Evolutionary conservation across 306 rosid species (phyloP), one percentile per base, ranked within the genome.

Genomic region (Vigna mungo): DNA sequence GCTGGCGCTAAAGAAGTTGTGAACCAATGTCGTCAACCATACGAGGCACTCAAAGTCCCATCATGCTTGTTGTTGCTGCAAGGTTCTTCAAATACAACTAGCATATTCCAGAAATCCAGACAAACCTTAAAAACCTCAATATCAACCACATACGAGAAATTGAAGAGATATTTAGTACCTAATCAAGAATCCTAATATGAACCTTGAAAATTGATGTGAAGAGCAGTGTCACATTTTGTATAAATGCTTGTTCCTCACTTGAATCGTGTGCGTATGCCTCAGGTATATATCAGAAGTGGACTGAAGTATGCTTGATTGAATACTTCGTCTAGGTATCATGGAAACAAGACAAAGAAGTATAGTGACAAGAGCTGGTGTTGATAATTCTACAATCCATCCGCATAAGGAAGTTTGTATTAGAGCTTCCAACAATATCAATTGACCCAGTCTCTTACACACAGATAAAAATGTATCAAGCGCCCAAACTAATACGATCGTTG

Each of bases 111-210:
- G 49, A 88, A 39, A 34, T 75, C 97, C 76, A 93, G 80, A 85
- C 92, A 93, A 4, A 90, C 97, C 98, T 93, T 93, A 48, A 93
- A 93, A 76, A 93, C 96, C 78, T 93, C 95, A 0, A 90, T 93
- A 79, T 93, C 98, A 47, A 91, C 98, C 43, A 93, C 98, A 61
- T 89, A 93, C 9, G 93, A 93, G 67, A 93, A 91, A 88, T 85
- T 89, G 58, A 87, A 87, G 52, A 93, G 94, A 86, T 91, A 93
- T 85, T 91, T 95, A n/a, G n/a, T n/a, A n/a, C n/a, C n/a, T n/a
- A n/a, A n/a, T n/a, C n/a, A n/a, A n/a, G n/a, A 21, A 91, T 85
- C 56, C 90, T 89, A 78, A 93, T 89, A 84, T 91, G 98, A 20
- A 83, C 83, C 98, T 93, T 93, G 88, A 30, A 88, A 80, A 91